Evolutionary conservation across 352 stramenopile genomes (phyloP).

Genomic region (Peronospora destructor): DNA sequence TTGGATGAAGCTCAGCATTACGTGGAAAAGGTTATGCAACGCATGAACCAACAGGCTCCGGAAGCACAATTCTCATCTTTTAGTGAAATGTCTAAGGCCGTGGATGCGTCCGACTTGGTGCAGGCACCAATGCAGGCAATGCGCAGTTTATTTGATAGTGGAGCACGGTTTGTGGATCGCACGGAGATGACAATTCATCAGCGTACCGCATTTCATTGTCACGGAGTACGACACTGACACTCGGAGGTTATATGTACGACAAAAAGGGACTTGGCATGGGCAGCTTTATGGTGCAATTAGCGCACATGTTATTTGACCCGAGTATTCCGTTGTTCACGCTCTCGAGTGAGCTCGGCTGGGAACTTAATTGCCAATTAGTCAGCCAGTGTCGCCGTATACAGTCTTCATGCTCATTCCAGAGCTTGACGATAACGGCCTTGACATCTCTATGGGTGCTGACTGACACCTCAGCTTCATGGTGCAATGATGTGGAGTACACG

Average conservation of each 20-base stretch:
- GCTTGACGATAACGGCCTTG: conserved; percentile 60
- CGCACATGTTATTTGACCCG: conserved; percentile 62
- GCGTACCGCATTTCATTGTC: conserved; percentile 58
- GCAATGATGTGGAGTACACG: conserved; percentile 78
- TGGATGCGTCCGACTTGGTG: conserved; percentile 76
- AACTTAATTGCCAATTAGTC: conserved; percentile 67
- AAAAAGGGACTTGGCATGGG: conserved; percentile 68
- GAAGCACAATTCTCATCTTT: conserved; percentile 73
- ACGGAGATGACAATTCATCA: conserved; percentile 83
- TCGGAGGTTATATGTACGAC: conserved; percentile 82
- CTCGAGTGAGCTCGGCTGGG: conserved; percentile 68
- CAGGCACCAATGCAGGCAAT: conserved; percentile 52
- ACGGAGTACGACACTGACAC: conserved; percentile 45
- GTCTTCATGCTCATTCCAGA: conserved; percentile 71
- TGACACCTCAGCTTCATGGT: conserved; percentile 54
- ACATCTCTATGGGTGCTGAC: conserved; percentile 67
- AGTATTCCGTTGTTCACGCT: conserved; percentile 51
- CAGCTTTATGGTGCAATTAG: conserved; percentile 54
- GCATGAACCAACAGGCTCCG: conserved; percentile 61
- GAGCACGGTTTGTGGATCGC: conserved; percentile 41
- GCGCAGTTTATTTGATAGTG: conserved; percentile 40
- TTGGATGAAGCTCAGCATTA: conserved; percentile 44
- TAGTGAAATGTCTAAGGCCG: conserved; percentile 71
- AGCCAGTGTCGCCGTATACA: conserved; percentile 63
- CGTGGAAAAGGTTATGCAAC: conserved; percentile 49